Evolutionary conservation across 2,329 filamentous ascomycete genomes (phyloP).

Genomic region (Chaetomium sp.): DNA sequence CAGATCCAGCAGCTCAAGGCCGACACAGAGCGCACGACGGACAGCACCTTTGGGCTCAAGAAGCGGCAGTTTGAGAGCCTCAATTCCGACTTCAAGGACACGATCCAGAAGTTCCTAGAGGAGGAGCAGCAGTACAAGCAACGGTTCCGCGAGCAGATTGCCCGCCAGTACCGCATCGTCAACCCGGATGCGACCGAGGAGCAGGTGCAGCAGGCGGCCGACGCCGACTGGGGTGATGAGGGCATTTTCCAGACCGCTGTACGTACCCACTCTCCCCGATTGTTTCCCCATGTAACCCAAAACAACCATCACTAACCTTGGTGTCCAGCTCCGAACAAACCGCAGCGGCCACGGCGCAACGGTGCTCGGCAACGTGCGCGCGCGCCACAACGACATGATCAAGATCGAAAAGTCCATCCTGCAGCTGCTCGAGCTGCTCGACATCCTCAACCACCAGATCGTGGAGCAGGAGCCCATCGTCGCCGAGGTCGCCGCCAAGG

Average conservation of each 20-base stretch:
- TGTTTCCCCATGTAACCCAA: background rate
- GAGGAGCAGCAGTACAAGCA: slow-evolving; percentile 72
- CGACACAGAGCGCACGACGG: slow-evolving; percentile 66
- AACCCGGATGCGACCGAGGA: slow-evolving; percentile 77
- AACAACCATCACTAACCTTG: background rate
- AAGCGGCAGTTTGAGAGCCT: slow-evolving; percentile 68
- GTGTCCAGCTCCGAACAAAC: slow-evolving; percentile 70
- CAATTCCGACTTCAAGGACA: slow-evolving; percentile 71
- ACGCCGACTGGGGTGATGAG: slow-evolving; percentile 74
- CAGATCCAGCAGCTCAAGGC: slow-evolving; percentile 75
- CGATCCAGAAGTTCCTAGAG: slow-evolving; percentile 69
- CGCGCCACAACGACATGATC: slow-evolving; percentile 80
- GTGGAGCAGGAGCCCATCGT: slow-evolving; percentile 71
- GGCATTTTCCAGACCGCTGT: slow-evolving; percentile 83
- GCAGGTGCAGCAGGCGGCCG: slow-evolving; percentile 68
- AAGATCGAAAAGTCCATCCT: slow-evolving; percentile 75
- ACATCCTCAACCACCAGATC: slow-evolving; percentile 73
- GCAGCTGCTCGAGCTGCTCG: slow-evolving; percentile 71
- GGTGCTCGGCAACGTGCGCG: slow-evolving; percentile 76
- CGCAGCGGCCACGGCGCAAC: slow-evolving; percentile 72
- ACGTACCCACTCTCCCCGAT: slow-evolving; percentile 42
- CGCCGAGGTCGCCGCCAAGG: slow-evolving; percentile 63
- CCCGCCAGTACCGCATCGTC: slow-evolving; percentile 78
- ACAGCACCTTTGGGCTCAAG: slow-evolving; percentile 66
- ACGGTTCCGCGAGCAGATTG: slow-evolving; percentile 75